phyloP scores from a whole-genome alignment of 2,329 filamentous ascomycete species.

The Cladosporium sp. region DNA sequence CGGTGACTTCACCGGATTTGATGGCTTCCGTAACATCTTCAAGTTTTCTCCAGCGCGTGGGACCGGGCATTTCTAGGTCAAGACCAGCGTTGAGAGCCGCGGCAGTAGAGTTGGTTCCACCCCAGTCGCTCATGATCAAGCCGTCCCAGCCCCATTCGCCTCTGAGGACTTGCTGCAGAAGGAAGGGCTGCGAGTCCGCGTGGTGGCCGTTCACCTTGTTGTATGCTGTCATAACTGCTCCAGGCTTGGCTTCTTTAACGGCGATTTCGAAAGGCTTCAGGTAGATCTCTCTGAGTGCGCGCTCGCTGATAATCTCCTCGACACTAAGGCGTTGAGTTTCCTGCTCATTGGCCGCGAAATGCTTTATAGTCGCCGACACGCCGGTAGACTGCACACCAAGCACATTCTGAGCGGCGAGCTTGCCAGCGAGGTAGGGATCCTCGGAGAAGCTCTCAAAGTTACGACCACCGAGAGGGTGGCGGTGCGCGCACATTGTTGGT shows the following conservation, averaged over 20 bases:
- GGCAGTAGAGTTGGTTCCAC: conserved; percentile 68
- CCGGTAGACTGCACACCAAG: conserved; percentile 70
- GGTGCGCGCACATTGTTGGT: conserved; percentile 10
- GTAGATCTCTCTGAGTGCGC: conserved; percentile 69
- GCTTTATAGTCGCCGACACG: conserved; percentile 77
- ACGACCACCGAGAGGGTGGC: conserved; percentile 61
- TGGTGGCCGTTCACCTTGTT: conserved; percentile 75
- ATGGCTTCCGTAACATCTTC: conserved; percentile 29
- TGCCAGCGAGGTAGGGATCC: conserved; percentile 75
- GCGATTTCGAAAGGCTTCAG: conserved; percentile 76
- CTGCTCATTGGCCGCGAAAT: conserved; percentile 73
- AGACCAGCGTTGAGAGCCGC: conserved; percentile 71
- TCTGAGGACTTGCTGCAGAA: conserved; percentile 68
- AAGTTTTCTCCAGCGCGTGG: conserved; percentile 4
- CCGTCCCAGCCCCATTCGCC: conserved; percentile 67
- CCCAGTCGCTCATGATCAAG: conserved; percentile 69
- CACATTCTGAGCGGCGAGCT: conserved; percentile 64
- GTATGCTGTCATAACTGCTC: conserved; percentile 70
- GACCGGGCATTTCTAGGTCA: conserved; percentile 82
- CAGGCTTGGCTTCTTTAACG: conserved; percentile 39
- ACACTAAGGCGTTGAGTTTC: conserved; percentile 68
- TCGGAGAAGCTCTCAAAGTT: conserved; percentile 89
- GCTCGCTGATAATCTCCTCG: conserved; percentile 64
- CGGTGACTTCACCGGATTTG: conserved; percentile 61
- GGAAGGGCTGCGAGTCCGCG: conserved; percentile 64